Evolutionary conservation across 495 filamentous ascomycete species (phyloP), one percentile per base, ranked within the genome.

Genomic region (Xylaria longipes): DNA sequence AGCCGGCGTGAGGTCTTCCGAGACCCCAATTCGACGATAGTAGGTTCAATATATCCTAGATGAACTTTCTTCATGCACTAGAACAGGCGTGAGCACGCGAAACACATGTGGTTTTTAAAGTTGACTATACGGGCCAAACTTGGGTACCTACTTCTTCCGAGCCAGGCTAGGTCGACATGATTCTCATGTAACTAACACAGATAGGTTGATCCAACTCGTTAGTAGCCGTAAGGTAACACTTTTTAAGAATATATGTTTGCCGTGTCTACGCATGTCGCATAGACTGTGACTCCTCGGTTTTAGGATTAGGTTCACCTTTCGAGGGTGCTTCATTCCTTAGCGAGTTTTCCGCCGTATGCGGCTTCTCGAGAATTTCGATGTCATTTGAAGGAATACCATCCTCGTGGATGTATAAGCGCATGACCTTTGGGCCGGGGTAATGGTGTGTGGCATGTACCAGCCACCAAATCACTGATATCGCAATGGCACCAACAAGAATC

Each of bases 391-490:
- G 52, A 46, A 41, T 41, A 1, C 68, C 73, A 69, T 81, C 83
- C 12, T 80, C 77, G 57, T 80, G 77, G 60, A 85, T 81, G 69
- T 87, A 87, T 33, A 88, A 65, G 56, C 74, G 63, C 76, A 85
- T 80, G 27, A 89, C 77, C 74, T 88, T 89, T 2, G 89, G 89
- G 1, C 89, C 89, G 1, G 86, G 84, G 72, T 91, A 91, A 60
- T 87, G 86, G 20, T 76, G 75, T 8, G 71, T 75, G 7, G 85
- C 89, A 65, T 89, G 88, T 5, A 92, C 80, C 45, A 91, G 86
- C 84, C 91, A 94, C 83, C 91, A 94, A 12, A 90, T 75, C 2
- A 78, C 83, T 71, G 84, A 90, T 31, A 82, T 76, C 0, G 85
- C 65, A 1, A 89, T 71, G 45, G 90, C 80, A 0, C 91, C 90